Percentiles rank a stretch among this genome's conserved stretches.
These are phyloP conservation scores for Rachicladosporium sp. DNA, from an alignment of 2,329 filamentous ascomycete genomes.

Conservation along the genomic window DNA sequence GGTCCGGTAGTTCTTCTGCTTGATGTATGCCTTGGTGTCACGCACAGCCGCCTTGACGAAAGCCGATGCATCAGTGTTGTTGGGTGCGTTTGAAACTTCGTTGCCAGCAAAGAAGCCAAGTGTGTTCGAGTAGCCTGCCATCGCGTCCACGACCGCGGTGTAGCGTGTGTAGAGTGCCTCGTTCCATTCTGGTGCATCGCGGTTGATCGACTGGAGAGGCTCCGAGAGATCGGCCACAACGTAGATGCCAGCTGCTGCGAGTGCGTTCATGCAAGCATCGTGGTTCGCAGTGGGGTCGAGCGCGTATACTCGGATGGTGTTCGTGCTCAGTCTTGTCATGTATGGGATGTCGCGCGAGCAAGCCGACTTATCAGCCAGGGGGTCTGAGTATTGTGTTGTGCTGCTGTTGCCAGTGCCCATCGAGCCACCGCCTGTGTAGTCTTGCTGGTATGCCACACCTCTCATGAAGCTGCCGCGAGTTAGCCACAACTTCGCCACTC, in stretches of 20 bases:
- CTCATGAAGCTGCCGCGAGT: constrained; percentile 55
- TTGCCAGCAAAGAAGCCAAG: constrained; percentile 98
- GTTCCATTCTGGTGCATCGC: constrained; percentile 67
- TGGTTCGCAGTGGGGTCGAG: constrained; percentile 72
- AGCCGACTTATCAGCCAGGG: constrained; percentile 55
- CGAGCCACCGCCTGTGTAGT: constrained; percentile 36
- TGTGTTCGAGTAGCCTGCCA: constrained; percentile 76
- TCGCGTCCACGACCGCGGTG: constrained; percentile 66
- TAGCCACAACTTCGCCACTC: constrained; percentile 1
- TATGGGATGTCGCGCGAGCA: constrained; percentile 82
- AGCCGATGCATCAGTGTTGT: constrained; percentile 81
- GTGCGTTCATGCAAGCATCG: constrained; percentile 67
- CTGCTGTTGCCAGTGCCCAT: constrained; percentile 42
- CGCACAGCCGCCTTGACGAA: constrained; percentile 97
- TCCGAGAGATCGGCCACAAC: constrained; percentile 83
- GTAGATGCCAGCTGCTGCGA: constrained; percentile 83
- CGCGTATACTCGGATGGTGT: constrained; percentile 90
- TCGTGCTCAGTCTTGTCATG: constrained; percentile 67
- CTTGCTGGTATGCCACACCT: constrained; percentile 89
- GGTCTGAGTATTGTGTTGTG: constrained; percentile 58
- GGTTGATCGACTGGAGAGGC: constrained; percentile 71
- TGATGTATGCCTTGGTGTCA: constrained; percentile 92
- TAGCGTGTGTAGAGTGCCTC: constrained; percentile 68
- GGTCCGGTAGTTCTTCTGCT: constrained; percentile 58
- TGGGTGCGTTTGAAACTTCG: constrained; percentile 80